phyloP scores from a whole-genome alignment of 805 yeast genomes.

The Yarrowia sp. region DNA sequence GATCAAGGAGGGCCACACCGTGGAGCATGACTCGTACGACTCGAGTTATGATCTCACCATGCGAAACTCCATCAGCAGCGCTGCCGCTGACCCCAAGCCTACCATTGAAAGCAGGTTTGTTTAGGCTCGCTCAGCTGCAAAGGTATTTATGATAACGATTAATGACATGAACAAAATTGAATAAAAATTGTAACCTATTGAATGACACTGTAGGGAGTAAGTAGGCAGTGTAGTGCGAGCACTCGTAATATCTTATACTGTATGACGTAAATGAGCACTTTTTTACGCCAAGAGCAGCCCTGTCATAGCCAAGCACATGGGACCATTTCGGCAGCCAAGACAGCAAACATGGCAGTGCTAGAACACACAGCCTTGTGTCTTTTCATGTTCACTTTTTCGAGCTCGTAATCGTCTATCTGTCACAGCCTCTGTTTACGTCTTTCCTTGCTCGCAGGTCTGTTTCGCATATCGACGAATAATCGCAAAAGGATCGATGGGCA shows the following conservation, averaged over 20 bases:
- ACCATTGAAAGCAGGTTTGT: constrained; percentile 35
- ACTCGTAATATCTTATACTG: no score
- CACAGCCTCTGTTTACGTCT: not conserved
- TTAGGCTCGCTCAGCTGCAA: constrained; percentile 8
- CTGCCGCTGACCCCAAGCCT: constrained; percentile 18
- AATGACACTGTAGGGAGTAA: not conserved
- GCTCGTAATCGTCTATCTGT: not conserved
- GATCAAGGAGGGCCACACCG: constrained; percentile 45
- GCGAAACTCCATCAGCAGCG: constrained; percentile 36
- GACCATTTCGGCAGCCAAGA: not conserved
- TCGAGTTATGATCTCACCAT: constrained; percentile 31
- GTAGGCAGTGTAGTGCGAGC: no score
- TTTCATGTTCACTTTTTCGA: no score
- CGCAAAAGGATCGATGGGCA: not conserved
- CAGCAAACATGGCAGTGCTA: not conserved
- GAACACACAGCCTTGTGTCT: constrained; percentile 1
- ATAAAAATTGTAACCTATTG: no score
- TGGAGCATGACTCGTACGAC: constrained; percentile 27
- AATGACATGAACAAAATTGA: constrained; percentile 10
- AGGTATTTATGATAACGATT: constrained; percentile 34
- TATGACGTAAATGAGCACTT: not conserved
- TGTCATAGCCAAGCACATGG: constrained; percentile 1
- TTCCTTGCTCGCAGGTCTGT: constrained; percentile 2
- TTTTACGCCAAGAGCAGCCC: constrained; percentile 4
- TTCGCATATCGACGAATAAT: not conserved